These are phyloP conservation scores for Pichia sp. DNA, from an alignment of 1,139 yeast genomes.

Conservation along the genomic window DNA sequence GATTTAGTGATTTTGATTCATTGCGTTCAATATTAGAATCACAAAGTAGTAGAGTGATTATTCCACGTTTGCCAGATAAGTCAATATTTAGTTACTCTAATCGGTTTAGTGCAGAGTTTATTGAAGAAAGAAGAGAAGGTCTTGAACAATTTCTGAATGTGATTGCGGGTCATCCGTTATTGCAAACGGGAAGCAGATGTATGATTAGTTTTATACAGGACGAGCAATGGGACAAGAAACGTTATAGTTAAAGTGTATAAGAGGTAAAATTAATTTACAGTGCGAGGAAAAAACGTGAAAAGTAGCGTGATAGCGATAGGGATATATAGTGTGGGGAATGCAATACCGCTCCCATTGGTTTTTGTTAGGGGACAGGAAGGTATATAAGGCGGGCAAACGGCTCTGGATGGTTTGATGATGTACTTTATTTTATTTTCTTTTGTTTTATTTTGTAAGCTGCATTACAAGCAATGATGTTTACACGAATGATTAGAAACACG, in stretches of 20 bases:
- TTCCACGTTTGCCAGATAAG: constrained; percentile 88
- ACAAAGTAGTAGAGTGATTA: constrained; percentile 48
- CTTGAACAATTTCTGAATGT: constrained; percentile 70
- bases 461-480: too few species aligned
- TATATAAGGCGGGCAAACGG: too few species aligned
- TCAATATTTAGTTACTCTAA: constrained; percentile 52
- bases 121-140: constrained; percentile 79
- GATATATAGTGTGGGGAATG: too few species aligned
- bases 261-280: neutral
- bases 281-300: neutral
- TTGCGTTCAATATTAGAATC: constrained; percentile 65
- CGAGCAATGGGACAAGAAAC: constrained; percentile 62
- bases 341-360: too few species aligned
- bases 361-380: too few species aligned
- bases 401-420: too few species aligned
- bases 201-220: constrained; percentile 84
- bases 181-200: constrained; percentile 84
- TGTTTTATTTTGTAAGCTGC: too few species aligned
- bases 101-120: constrained; percentile 76
- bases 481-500: too few species aligned
- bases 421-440: too few species aligned
- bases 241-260: neutral
- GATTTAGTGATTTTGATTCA: constrained; percentile 86
- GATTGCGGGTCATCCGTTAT: constrained; percentile 89
- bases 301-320: too few species aligned